Conservation (phyloP, 495 filamentous ascomycete species). For the Neurospora tetraspora region DNA sequence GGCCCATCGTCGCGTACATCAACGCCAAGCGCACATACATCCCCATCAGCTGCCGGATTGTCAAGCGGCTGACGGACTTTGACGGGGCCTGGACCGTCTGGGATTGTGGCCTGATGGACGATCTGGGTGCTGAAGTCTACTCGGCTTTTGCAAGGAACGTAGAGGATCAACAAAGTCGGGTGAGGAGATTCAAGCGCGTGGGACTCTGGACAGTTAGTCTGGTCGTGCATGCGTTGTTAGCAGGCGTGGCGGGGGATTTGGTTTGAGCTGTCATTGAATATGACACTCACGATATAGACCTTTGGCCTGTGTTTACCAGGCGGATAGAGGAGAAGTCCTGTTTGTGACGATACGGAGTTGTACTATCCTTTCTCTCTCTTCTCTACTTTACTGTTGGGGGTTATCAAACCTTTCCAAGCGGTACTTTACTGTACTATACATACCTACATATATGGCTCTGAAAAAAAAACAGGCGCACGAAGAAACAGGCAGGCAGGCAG, state of each 20-base stretch:
- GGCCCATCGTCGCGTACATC: conserved; percentile 98
- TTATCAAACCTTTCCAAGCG: neutral
- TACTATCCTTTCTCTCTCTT: conserved; percentile 3
- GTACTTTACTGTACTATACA: neutral
- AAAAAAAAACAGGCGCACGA: neutral
- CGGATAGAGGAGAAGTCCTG: neutral
- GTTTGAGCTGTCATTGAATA: conserved; percentile 16
- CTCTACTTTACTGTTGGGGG: neutral
- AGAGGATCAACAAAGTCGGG: conserved; percentile 71
- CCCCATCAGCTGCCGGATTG: conserved; percentile 85
- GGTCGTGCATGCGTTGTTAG: conserved; percentile 85
- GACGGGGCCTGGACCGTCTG: conserved; percentile 93
- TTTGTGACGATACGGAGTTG: neutral
- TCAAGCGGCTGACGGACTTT: conserved; percentile 79
- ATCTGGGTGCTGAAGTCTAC: conserved; percentile 89
- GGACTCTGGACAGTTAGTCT: conserved; percentile 91
- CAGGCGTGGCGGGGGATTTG: conserved; percentile 86
- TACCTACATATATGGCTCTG: neutral
- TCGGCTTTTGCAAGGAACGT: conserved; percentile 84
- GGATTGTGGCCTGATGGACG: conserved; percentile 91
- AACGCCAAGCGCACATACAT: conserved; percentile 90
- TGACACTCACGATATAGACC: neutral
- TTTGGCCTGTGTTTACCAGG: neutral
- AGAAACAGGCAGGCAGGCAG: neutral
- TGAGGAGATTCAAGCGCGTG: conserved; percentile 86